These are phyloP conservation scores for Syncephalastrum monosporum DNA, from an alignment of 371 early-diverging fungal species.

Conservation along the genomic window DNA sequence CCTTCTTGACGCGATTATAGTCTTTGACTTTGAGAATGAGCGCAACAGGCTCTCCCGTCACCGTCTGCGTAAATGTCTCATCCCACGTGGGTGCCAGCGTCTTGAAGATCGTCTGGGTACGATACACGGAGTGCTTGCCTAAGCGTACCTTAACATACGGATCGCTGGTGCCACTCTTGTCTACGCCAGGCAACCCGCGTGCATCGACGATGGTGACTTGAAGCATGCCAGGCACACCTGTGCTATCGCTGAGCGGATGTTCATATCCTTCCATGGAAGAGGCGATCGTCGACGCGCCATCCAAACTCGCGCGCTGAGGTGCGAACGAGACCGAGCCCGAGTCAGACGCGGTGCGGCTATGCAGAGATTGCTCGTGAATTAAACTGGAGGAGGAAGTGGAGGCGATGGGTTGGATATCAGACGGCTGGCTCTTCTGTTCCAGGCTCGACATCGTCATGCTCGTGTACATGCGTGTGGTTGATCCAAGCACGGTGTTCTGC, in stretches of 20 bases:
- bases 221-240: conserved; percentile 25
- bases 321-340: no score
- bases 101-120: conserved; percentile 76
- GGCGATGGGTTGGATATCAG: not conserved
- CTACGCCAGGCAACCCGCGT: conserved; percentile 50
- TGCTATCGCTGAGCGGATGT: not conserved
- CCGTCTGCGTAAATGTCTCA: conserved; percentile 10
- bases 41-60: conserved; percentile 30
- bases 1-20: conserved; percentile 63
- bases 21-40: conserved; percentile 63
- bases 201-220: conserved; percentile 52
- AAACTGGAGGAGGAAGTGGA: not conserved
- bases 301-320: no score
- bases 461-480: conserved; percentile 16
- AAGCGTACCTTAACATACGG: conserved; percentile 50
- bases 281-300: no score
- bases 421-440: no score
- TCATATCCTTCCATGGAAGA: no score
- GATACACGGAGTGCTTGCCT: conserved; percentile 54
- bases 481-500: conserved; percentile 37
- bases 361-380: not conserved
- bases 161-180: conserved; percentile 54
- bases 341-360: no score
- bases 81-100: conserved; percentile 68
- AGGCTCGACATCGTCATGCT: conserved; percentile 7